These are phyloP conservation scores for Mucor indicus DNA, from an alignment of 371 early-diverging fungal genomes.

Conservation along the genomic window DNA sequence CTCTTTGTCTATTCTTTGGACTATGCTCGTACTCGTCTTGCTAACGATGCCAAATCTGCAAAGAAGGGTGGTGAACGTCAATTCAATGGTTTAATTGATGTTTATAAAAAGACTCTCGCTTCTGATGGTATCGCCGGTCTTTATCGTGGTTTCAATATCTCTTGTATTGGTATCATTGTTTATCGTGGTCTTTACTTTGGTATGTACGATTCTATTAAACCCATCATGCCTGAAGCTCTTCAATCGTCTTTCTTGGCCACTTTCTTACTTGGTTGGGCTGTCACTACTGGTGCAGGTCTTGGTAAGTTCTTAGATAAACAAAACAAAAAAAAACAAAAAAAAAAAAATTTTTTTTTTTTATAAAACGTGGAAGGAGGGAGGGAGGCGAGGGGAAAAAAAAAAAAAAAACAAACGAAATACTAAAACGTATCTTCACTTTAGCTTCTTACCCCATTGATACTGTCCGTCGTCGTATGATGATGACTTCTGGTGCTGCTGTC, in stretches of 20 bases:
- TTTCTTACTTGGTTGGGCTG: constrained; percentile 69
- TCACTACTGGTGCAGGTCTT: constrained; percentile 68
- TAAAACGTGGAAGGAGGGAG: no score
- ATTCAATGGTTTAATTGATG: constrained; percentile 73
- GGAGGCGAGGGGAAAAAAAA: background rate
- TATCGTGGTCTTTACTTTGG: constrained; percentile 83
- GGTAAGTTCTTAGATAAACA: constrained; percentile 25
- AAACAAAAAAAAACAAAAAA: no score
- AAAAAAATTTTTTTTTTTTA: constrained; percentile 4
- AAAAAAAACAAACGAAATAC: background rate
- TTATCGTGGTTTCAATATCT: constrained; percentile 77
- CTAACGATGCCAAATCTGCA: constrained; percentile 69
- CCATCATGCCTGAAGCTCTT: constrained; percentile 50
- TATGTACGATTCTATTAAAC: constrained; percentile 76
- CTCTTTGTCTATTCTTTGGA: constrained; percentile 76
- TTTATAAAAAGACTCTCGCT: constrained; percentile 64
- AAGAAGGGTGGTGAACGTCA: constrained; percentile 68
- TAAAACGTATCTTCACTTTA: constrained; percentile 3
- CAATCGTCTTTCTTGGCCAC: constrained; percentile 57
- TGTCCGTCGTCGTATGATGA: constrained; percentile 89
- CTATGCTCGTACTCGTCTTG: constrained; percentile 84
- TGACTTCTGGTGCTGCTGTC: constrained; percentile 77
- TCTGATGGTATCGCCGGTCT: constrained; percentile 74
- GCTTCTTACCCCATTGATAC: constrained; percentile 90
- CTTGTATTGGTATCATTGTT: constrained; percentile 71